phyloP scores from a whole-genome alignment of 805 yeast species.

The Saccharomyces jurei region DNA sequence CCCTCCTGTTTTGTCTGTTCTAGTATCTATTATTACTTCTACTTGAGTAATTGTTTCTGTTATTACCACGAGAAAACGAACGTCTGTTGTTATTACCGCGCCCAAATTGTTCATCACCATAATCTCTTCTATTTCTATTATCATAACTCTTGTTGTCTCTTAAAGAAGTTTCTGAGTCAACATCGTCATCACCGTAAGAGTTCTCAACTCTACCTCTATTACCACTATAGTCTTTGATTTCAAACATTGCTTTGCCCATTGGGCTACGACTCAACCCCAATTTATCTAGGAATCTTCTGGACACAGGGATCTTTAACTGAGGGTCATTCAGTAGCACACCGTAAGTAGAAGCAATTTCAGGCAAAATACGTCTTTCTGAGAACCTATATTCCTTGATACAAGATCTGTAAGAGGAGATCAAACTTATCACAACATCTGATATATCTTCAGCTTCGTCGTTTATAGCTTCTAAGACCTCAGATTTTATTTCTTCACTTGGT shows the following conservation, averaged over 20 bases:
- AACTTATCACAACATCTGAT: slow-evolving; percentile 28
- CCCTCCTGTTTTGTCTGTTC: not conserved
- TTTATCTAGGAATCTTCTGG: slow-evolving; percentile 15
- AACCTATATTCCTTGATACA: slow-evolving; percentile 29
- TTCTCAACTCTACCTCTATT: not conserved
- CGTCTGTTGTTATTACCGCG: not conserved
- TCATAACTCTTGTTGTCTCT: not conserved
- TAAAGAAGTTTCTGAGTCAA: not conserved
- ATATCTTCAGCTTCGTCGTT: slow-evolving; percentile 21
- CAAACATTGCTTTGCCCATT: slow-evolving; percentile 18
- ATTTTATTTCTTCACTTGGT: slow-evolving; percentile 27
- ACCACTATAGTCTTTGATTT: slow-evolving; percentile 8
- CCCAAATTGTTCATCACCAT: not conserved
- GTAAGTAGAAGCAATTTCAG: slow-evolving; percentile 19
- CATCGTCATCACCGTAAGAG: not conserved
- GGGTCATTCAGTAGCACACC: slow-evolving; percentile 21
- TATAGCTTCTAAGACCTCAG: slow-evolving; percentile 20
- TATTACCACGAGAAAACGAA: not conserved
- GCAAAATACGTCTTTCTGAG: slow-evolving; percentile 15
- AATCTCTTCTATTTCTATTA: not conserved
- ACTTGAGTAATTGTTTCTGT: not conserved
- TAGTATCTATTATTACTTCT: not conserved
- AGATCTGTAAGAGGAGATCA: slow-evolving; percentile 33
- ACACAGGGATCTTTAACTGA: slow-evolving; percentile 15
- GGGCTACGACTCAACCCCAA: slow-evolving; percentile 20